Conservation (phyloP, 2,329 filamentous ascomycete genomes). For the Colletotrichum shisoi region DNA sequence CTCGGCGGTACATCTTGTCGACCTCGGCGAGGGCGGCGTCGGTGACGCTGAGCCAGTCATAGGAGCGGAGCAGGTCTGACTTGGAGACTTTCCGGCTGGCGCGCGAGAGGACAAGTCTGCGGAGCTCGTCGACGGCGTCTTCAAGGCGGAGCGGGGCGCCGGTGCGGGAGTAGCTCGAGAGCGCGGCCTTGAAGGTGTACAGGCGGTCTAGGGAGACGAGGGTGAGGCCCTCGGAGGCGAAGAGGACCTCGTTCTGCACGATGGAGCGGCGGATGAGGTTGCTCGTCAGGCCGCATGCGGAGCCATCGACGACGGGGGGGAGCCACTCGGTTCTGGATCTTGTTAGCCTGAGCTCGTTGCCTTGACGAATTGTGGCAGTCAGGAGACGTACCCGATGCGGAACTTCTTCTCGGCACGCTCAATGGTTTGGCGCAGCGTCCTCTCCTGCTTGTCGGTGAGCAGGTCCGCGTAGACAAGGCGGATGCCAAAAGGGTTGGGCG, state of each 20-base stretch:
- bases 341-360: constrained; percentile 8
- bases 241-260: constrained; percentile 67
- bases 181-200: constrained; percentile 70
- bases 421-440: constrained; percentile 57
- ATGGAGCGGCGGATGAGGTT: constrained; percentile 65
- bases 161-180: constrained; percentile 64
- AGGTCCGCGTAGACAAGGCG: constrained; percentile 59
- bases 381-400: constrained; percentile 41
- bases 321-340: constrained; percentile 53
- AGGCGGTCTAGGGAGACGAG: constrained; percentile 68
- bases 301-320: constrained; percentile 53
- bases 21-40: constrained; percentile 62
- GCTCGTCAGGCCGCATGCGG: constrained; percentile 56
- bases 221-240: constrained; percentile 66
- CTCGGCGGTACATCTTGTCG: constrained; percentile 63
- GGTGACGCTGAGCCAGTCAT: constrained; percentile 64
- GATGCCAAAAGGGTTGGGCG: constrained; percentile 56
- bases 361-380: constrained; percentile 25
- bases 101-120: constrained; percentile 64
- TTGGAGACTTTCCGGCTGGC: constrained; percentile 59
- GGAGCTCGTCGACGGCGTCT: constrained; percentile 69
- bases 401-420: constrained; percentile 61
- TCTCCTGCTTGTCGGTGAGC: constrained; percentile 58
- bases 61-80: constrained; percentile 62
- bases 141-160: constrained; percentile 59